Evolutionary conservation across 495 filamentous ascomycete genomes (phyloP).

Genomic region (Daldinia childiae): DNA sequence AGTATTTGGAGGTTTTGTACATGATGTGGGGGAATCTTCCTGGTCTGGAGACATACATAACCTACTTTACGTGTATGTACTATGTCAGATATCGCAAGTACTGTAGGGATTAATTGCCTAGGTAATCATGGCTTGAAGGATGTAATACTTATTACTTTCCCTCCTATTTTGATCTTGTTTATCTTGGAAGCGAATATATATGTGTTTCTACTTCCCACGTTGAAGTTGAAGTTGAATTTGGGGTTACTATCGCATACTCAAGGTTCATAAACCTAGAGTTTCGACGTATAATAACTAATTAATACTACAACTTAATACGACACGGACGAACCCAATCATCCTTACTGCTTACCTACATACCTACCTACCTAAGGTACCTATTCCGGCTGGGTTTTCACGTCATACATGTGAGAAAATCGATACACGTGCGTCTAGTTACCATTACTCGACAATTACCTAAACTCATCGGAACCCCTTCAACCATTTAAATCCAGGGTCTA

Average conservation of each 20-base stretch:
- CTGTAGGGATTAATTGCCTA: neutral
- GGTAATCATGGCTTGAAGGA: constrained; percentile 4
- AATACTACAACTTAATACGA: neutral
- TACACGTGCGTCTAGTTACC: constrained; percentile 12
- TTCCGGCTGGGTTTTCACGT: constrained; percentile 15
- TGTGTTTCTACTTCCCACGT: constrained; percentile 9
- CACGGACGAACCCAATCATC: constrained; percentile 12
- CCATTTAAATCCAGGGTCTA: constrained; percentile 3
- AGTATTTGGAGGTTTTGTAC: neutral
- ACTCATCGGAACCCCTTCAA: constrained; percentile 7
- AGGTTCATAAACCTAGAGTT: constrained; percentile 34
- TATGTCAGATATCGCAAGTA: neutral
- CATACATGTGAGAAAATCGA: constrained; percentile 15
- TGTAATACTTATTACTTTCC: constrained; percentile 7
- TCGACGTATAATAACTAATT: constrained; percentile 9
- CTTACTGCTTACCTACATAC: constrained; percentile 11
- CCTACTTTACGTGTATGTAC: neutral
- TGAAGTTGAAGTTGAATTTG: neutral
- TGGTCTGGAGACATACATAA: constrained; percentile 5
- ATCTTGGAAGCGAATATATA: constrained; percentile 2
- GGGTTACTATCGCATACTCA: neutral
- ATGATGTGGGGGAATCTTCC: constrained; percentile 27
- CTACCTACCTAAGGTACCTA: too few species aligned
- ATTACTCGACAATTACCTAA: constrained; percentile 44
- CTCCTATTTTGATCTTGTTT: constrained; percentile 2